phyloP scores from a whole-genome alignment of 2,329 filamentous ascomycete species.

The Fusarium succisae region DNA sequence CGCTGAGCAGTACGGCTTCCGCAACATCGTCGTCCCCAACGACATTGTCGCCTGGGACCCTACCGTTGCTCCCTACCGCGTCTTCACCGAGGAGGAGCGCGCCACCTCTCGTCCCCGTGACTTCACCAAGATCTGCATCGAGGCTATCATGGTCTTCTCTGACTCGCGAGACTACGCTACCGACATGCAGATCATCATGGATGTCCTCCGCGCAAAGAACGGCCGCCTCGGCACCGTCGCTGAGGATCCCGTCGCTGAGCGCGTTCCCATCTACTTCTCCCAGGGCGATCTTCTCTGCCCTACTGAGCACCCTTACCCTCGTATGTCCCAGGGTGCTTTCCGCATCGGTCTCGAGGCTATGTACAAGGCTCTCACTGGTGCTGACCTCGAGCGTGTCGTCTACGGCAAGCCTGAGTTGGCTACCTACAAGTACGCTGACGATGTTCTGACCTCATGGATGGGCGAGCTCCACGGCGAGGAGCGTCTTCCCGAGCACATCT shows the following conservation, averaged over 20 bases:
- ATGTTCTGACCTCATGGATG: slow-evolving; percentile 76
- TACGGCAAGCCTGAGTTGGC: slow-evolving; percentile 75
- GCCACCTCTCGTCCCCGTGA: slow-evolving; percentile 74
- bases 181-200: slow-evolving; percentile 81
- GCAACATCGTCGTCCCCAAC: slow-evolving; percentile 80
- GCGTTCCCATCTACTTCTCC: slow-evolving; percentile 80
- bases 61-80: slow-evolving; percentile 81
- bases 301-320: slow-evolving; percentile 79
- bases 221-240: slow-evolving; percentile 75
- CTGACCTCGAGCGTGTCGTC: slow-evolving; percentile 42
- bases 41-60: slow-evolving; percentile 81
- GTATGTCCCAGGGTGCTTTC: slow-evolving; percentile 89
- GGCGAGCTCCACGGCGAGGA: slow-evolving; percentile 78
- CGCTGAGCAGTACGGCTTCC: slow-evolving; percentile 74
- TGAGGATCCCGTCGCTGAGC: slow-evolving; percentile 52
- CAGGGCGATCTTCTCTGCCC: slow-evolving; percentile 91
- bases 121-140: slow-evolving; percentile 80
- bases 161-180: slow-evolving; percentile 93
- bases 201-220: slow-evolving; percentile 79
- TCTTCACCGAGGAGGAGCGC: slow-evolving; percentile 69
- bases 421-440: slow-evolving; percentile 77
- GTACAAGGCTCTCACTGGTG: slow-evolving; percentile 73
- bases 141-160: slow-evolving; percentile 89
- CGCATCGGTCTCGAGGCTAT: slow-evolving; percentile 79
- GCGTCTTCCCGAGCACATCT: slow-evolving; percentile 73